Evolutionary conservation across 164 flowering plant genomes (phyloP).

Genomic region (Chimonanthus salicifolius): DNA sequence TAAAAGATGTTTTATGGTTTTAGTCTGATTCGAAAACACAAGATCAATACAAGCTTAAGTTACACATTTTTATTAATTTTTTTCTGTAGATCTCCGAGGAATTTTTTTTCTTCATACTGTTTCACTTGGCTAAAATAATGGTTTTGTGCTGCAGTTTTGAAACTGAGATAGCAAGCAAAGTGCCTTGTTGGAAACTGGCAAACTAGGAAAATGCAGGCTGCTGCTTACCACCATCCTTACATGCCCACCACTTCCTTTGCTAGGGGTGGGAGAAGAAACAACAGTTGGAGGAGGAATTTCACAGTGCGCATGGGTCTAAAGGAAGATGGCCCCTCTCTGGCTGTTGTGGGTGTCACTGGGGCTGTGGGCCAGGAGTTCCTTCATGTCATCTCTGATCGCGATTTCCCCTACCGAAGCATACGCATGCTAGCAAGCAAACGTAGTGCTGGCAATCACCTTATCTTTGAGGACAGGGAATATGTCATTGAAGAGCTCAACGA

Average conservation of each 20-base stretch:
- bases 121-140: too few species aligned
- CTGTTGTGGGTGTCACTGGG: constrained; percentile 98
- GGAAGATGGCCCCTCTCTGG: constrained; percentile 74
- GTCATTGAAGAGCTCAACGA: constrained; percentile 69
- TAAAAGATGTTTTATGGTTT: too few species aligned
- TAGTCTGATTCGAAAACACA: too few species aligned
- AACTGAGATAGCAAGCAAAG: background rate
- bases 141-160: background rate
- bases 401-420: constrained; percentile 81
- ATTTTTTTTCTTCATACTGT: too few species aligned
- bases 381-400: constrained; percentile 74
- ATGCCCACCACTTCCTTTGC: background rate
- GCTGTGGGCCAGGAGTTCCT: constrained; percentile 99
- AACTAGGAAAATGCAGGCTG: background rate
- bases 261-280: background rate
- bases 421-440: constrained; percentile 89
- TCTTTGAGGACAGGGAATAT: constrained; percentile 51
- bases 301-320: constrained; percentile 44
- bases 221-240: background rate
- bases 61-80: too few species aligned
- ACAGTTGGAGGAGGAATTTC: background rate
- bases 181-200: background rate
- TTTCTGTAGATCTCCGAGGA: too few species aligned
- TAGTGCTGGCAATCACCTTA: constrained; percentile 63
- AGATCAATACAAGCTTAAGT: too few species aligned